phyloP scores from a whole-genome alignment of 1,284 basidiomycete species.

The Cryptococcus hybrid region DNA sequence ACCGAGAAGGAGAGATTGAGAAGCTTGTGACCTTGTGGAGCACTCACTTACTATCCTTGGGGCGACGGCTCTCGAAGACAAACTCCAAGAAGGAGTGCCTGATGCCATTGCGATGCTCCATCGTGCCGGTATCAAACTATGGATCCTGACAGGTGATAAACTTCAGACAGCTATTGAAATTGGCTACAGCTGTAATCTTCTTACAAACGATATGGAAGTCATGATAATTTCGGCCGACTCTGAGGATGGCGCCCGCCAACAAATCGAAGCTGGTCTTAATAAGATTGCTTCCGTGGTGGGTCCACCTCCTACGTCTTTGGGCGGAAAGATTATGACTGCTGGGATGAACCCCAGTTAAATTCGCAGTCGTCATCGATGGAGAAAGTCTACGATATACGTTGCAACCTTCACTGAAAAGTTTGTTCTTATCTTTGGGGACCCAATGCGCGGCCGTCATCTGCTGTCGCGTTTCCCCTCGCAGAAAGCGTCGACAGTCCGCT shows the following conservation, averaged over 20 bases:
- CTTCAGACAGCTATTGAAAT: constrained; percentile 98
- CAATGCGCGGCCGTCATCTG: constrained; percentile 98
- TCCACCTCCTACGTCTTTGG: constrained; percentile 44
- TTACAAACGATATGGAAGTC: constrained; percentile 84
- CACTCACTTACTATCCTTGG: constrained; percentile 79
- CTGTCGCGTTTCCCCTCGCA: constrained; percentile 92
- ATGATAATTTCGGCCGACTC: constrained; percentile 93
- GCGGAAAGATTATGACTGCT: constrained; percentile 31
- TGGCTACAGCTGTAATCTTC: constrained; percentile 85
- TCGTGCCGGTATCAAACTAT: constrained; percentile 91
- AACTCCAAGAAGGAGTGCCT: constrained; percentile 94
- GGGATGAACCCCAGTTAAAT: constrained; percentile 42
- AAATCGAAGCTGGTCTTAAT: constrained; percentile 91
- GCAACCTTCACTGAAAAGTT: constrained; percentile 68
- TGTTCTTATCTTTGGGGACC: constrained; percentile 89
- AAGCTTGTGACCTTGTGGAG: constrained; percentile 81
- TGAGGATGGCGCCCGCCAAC: constrained; percentile 68
- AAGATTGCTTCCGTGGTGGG: constrained; percentile 81
- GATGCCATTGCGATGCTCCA: constrained; percentile 92
- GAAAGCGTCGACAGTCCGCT: constrained; percentile 91
- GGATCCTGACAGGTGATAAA: constrained; percentile 80
- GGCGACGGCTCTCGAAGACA: constrained; percentile 94
- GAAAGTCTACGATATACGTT: constrained; percentile 86
- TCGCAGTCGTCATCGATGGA: constrained; percentile 95
- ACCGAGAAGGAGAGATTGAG: constrained; percentile 88